Evolutionary conservation across 495 filamentous ascomycete species (phyloP).

Genomic region (Hypoxylon cercidicola): DNA sequence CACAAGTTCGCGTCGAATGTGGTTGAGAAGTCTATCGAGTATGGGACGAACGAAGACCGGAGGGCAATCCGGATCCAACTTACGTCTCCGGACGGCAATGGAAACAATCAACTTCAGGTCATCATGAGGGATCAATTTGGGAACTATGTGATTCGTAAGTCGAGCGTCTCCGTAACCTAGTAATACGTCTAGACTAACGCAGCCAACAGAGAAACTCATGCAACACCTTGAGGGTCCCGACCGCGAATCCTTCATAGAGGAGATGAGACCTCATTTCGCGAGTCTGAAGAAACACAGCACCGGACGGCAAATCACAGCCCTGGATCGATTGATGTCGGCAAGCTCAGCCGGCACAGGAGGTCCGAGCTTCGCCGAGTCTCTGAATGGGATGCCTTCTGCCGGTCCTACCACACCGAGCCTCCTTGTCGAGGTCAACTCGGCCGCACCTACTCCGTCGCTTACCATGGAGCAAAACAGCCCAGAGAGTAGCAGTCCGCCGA

Average conservation of each 20-base stretch:
- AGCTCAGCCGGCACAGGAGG: conserved; percentile 38
- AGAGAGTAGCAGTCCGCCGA: conserved; percentile 69
- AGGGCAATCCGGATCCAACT: conserved; percentile 75
- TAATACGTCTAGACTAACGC: conserved; percentile 28
- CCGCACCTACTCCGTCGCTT: conserved; percentile 66
- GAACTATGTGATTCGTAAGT: conserved; percentile 97
- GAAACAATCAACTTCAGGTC: conserved; percentile 72
- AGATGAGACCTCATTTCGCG: conserved; percentile 78
- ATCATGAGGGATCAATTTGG: conserved; percentile 93
- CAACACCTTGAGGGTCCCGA: conserved; percentile 73
- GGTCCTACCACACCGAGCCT: conserved; percentile 48
- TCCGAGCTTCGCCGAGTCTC: conserved; percentile 10
- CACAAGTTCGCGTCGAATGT: conserved; percentile 99
- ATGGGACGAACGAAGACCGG: conserved; percentile 75
- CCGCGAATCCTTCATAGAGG: conserved; percentile 71
- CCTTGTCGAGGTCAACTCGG: conserved; percentile 61
- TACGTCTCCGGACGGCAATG: conserved; percentile 67
- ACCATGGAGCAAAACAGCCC: conserved; percentile 73
- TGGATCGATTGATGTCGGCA: conserved; percentile 69
- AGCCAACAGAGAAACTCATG: conserved; percentile 77
- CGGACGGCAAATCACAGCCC: conserved; percentile 79
- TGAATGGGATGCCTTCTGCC: conserved; percentile 22
- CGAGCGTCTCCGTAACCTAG: background rate
- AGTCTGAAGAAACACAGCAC: conserved; percentile 77
- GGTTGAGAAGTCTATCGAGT: conserved; percentile 91